Percentiles rank a stretch among this genome's conserved stretches.
phyloP scores from a whole-genome alignment of 768 basidiomycete genomes.

The Lentinula guzmanii region DNA sequence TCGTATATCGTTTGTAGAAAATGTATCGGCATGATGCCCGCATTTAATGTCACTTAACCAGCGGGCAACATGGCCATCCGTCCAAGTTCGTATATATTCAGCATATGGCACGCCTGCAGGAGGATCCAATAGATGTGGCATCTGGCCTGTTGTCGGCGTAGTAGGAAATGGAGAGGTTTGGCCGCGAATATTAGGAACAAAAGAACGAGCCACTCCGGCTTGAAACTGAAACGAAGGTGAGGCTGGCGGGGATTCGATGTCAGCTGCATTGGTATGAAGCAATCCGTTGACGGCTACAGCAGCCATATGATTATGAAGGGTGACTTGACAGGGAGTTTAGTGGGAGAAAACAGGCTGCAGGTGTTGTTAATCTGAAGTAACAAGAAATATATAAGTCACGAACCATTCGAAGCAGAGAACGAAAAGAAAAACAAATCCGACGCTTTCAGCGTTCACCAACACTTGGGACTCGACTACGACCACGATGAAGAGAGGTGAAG shows the following conservation, averaged over 20 bases:
- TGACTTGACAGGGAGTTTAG: not conserved
- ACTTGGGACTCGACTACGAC: not conserved
- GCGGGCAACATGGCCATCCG: slow-evolving; percentile 59
- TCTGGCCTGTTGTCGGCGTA: slow-evolving; percentile 29
- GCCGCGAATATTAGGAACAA: slow-evolving; percentile 32
- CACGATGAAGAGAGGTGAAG: not conserved
- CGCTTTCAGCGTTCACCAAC: not conserved
- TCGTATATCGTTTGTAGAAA: slow-evolving; percentile 84
- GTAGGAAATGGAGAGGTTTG: slow-evolving; percentile 36
- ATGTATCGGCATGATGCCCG: slow-evolving; percentile 56
- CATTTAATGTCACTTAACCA: slow-evolving; percentile 84
- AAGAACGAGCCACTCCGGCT: slow-evolving; percentile 28
- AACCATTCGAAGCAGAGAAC: not conserved
- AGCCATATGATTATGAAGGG: slow-evolving; percentile 17
- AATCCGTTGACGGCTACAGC: slow-evolving; percentile 25
- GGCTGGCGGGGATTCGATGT: slow-evolving; percentile 28
- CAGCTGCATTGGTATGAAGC: slow-evolving; percentile 25
- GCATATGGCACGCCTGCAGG: slow-evolving; percentile 53
- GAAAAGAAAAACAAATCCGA: not conserved
- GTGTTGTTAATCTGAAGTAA: not conserved
- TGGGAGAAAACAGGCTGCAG: not conserved
- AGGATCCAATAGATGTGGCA: slow-evolving; percentile 39
- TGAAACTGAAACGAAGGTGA: slow-evolving; percentile 37
- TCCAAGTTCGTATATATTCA: slow-evolving; percentile 68
- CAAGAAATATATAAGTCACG: not conserved